A percentile compares a stretch with the other conserved stretches of the same genome.
Conservation (phyloP, 2,329 filamentous ascomycete species). For the Cladophialophora carrionii region DNA sequence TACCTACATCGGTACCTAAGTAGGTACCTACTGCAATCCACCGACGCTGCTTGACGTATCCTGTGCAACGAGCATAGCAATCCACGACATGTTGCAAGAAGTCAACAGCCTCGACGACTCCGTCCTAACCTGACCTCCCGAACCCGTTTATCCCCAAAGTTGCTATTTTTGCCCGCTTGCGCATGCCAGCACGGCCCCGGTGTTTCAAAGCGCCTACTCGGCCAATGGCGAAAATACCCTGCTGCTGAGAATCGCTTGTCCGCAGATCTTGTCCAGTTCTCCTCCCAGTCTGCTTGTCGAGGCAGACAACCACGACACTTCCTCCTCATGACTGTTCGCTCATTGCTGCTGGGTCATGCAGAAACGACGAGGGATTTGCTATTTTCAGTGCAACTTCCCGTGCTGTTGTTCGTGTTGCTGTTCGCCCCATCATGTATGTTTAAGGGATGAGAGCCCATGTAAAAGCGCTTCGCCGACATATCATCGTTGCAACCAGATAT, state of each 20-base stretch:
- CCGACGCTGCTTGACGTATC: background rate
- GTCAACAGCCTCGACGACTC: background rate
- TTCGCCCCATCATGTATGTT: background rate
- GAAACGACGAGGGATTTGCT: background rate
- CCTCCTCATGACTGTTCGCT: background rate
- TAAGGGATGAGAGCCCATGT: background rate
- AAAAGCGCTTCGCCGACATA: constrained; percentile 14
- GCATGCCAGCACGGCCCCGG: constrained; percentile 5
- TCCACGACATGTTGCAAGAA: background rate
- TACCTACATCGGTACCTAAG: too few species aligned
- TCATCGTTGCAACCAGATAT: background rate
- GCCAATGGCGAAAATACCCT: constrained; percentile 11
- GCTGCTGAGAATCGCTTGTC: background rate
- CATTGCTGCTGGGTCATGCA: background rate
- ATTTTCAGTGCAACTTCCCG: constrained; percentile 13
- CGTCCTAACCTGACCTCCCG: background rate
- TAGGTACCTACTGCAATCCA: too few species aligned
- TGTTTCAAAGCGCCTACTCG: constrained; percentile 11
- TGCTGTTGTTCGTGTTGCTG: background rate
- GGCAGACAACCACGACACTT: constrained; percentile 1
- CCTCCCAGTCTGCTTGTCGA: background rate
- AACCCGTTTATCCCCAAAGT: background rate
- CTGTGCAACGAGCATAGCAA: background rate
- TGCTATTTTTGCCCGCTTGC: constrained; percentile 16
- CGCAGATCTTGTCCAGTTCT: constrained; percentile 5